Conservation (phyloP, 177 flowering plant genomes). For the Vitis hybrid region DNA sequence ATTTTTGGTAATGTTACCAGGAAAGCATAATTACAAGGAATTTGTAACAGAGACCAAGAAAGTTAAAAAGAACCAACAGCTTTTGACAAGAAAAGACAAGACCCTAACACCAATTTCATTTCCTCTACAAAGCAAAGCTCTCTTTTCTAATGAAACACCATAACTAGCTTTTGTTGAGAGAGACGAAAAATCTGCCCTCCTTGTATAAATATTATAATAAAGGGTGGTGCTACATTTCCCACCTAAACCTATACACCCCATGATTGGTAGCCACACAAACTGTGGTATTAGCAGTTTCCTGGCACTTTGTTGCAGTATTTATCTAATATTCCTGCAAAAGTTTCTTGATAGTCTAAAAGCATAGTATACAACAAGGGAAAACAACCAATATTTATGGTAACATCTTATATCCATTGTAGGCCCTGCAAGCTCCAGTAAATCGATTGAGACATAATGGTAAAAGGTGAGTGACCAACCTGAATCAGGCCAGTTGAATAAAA, state of each 20-base stretch:
- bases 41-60: not conserved
- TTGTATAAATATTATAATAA: not conserved
- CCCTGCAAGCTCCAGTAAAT: too few species aligned
- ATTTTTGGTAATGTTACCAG: not conserved
- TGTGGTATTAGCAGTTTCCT: too few species aligned
- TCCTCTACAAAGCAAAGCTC: conserved; percentile 2
- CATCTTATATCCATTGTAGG: too few species aligned
- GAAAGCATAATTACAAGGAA: not conserved
- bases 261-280: too few species aligned
- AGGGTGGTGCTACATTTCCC: not conserved
- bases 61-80: not conserved
- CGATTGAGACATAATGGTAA: too few species aligned
- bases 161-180: not conserved
- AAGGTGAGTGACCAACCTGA: too few species aligned
- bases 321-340: too few species aligned
- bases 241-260: not conserved
- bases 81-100: not conserved
- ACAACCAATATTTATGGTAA: too few species aligned
- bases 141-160: not conserved
- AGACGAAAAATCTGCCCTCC: not conserved
- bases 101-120: not conserved
- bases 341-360: too few species aligned
- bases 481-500: too few species aligned
- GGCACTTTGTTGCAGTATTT: too few species aligned
- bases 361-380: too few species aligned